Base-by-base conservation (phyloP, 2,329 filamentous ascomycete genomes). In the Xylaria polymorpha region DNA sequence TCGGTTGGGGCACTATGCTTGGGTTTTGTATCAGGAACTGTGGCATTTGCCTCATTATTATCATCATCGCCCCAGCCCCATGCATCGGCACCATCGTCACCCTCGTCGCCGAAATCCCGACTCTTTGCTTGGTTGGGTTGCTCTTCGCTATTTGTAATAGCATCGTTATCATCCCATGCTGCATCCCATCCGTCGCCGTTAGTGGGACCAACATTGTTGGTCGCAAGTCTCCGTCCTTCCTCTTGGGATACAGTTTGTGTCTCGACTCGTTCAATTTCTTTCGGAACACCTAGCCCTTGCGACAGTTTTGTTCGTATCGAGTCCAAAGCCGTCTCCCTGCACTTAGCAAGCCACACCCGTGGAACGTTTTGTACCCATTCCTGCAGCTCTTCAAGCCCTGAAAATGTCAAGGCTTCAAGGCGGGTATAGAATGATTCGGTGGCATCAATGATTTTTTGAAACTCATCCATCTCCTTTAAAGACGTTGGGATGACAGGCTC, bases 31-130 rank as follows among this genome's bases (percentile, higher is more conserved):
- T 79, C 72, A 71, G 78, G 73, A 48, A 80, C 75, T 60, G 92
- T 92, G 43, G 94, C 83, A 18, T 89, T 93, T 29, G 93, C 92
- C 39, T 77, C 77, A 12, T 72, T 66, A 41, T 78, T 76, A 59
- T 92, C 92, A 44, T 94, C 85, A 18, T 89, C 94, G 25, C 89
- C 92, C 93, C 94, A 97, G 3, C 92, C 94, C 92, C 94, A 97
- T 32, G 93, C 92, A 43, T 77, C 77, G 20, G 72, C 56, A 43
- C 72, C 72, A 18, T 72, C 68, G 41, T 78, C 66, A 20, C 61
- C 69, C 3, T 61, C 68, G 37, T 78, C 48, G 9, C 61, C 63
- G 0, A 58, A 18, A 22, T 63, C 70, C 53, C 76, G 73, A n/a
- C 66, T 72, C 15, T 60, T 63, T 3, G 41, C 60, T 20, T 66